Conservation (phyloP, 805 yeast species). For the Hyphopichia homilentoma region DNA sequence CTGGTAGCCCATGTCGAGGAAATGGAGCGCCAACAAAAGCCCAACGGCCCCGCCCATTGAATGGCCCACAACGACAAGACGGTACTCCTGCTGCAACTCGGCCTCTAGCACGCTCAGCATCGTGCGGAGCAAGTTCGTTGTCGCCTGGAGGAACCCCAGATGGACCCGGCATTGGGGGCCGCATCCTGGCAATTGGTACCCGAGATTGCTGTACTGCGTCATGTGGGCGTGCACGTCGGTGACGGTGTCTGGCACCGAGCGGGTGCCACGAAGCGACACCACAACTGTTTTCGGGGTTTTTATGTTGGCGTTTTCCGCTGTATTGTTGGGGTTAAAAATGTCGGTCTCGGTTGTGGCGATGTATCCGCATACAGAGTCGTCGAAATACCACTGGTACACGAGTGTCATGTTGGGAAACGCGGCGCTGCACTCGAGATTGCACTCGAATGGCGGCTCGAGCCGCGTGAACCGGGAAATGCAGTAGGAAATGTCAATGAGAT, state of each 20-base stretch:
- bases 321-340: conserved; percentile 19
- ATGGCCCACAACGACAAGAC: conserved; percentile 24
- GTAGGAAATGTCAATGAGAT: conserved; percentile 41
- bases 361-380: conserved; percentile 36
- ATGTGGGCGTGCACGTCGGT: conserved; percentile 38
- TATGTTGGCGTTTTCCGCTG: conserved; percentile 2
- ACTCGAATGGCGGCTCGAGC: conserved; percentile 35
- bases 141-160: conserved; percentile 31
- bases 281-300: conserved; percentile 20
- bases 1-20: conserved; percentile 30
- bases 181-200: conserved; percentile 21
- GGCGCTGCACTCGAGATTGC: conserved; percentile 32
- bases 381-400: conserved; percentile 39
- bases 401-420: conserved; percentile 34
- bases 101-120: conserved; percentile 21
- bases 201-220: conserved; percentile 22
- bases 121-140: conserved; percentile 20
- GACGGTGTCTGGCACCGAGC: conserved; percentile 37
- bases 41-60: conserved; percentile 43
- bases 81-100: conserved; percentile 16
- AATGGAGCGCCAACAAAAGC: conserved; percentile 32
- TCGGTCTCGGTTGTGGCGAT: conserved; percentile 29
- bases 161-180: conserved; percentile 36
- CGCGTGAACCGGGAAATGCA: conserved; percentile 30
- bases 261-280: conserved; percentile 40